A percentile compares a stretch with the other conserved stretches of the same genome.
Conservation (phyloP, 805 yeast genomes). For the Kregervanrija delftensis region DNA sequence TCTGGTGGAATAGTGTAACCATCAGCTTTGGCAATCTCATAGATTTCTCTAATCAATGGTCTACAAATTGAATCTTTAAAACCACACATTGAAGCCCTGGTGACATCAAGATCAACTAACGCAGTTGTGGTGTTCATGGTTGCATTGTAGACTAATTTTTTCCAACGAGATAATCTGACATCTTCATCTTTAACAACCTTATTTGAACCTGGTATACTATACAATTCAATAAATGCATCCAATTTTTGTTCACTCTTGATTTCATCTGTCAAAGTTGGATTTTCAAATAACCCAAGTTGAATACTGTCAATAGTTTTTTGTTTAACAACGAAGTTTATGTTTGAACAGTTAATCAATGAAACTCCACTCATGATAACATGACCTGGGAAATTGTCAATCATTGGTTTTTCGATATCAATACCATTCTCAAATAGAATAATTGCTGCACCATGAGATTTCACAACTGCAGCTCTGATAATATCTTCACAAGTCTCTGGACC, state of each 20-base stretch:
- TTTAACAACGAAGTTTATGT: slow-evolving; percentile 18
- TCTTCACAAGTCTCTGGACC: slow-evolving; percentile 34
- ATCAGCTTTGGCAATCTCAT: slow-evolving; percentile 38
- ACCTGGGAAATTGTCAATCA: slow-evolving; percentile 27
- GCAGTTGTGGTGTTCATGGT: slow-evolving; percentile 36
- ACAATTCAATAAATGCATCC: slow-evolving; percentile 22
- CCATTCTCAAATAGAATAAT: slow-evolving; percentile 34
- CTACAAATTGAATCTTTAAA: slow-evolving; percentile 18
- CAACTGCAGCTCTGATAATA: slow-evolving; percentile 32
- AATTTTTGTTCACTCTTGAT: slow-evolving; percentile 18
- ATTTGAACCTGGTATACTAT: slow-evolving; percentile 20
- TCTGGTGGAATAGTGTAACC: slow-evolving; percentile 32
- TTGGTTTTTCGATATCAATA: slow-evolving; percentile 31
- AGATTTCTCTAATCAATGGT: slow-evolving; percentile 39
- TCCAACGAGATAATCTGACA: slow-evolving; percentile 34
- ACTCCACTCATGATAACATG: slow-evolving; percentile 31
- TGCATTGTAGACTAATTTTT: slow-evolving; percentile 38
- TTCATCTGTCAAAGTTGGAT: slow-evolving; percentile 17
- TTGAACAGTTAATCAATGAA: slow-evolving; percentile 27
- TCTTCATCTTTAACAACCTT: slow-evolving; percentile 22
- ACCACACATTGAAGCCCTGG: slow-evolving; percentile 24
- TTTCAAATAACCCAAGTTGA: slow-evolving; percentile 28
- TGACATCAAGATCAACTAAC: slow-evolving; percentile 29
- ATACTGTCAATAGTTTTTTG: slow-evolving; percentile 28
- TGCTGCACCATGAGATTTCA: slow-evolving; percentile 18